Evolutionary conservation across 495 filamentous ascomycete genomes (phyloP).

Genomic region (Neurospora hispaniola): DNA sequence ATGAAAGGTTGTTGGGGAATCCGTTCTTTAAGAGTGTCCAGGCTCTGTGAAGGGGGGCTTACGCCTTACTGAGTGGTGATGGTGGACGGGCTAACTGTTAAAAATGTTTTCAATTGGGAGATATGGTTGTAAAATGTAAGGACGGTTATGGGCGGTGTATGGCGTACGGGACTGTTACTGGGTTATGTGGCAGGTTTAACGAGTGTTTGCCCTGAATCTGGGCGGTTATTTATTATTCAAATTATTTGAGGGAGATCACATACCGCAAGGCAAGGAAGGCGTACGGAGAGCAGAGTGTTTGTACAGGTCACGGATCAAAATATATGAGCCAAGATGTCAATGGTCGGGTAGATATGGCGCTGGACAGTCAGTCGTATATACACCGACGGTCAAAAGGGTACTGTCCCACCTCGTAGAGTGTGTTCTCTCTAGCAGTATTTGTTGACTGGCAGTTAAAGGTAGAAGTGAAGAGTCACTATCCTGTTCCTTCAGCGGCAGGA

Average conservation of each 20-base stretch:
- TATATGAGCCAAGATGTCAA: not conserved
- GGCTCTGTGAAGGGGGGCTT: slow-evolving; percentile 45
- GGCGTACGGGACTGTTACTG: not conserved
- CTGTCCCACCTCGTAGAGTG: too few species aligned
- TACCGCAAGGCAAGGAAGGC: not conserved
- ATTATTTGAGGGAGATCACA: not conserved
- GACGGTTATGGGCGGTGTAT: not conserved
- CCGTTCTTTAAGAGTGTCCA: slow-evolving; percentile 85
- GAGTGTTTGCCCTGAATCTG: not conserved
- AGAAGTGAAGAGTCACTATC: too few species aligned
- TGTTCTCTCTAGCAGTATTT: too few species aligned
- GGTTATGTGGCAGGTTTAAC: not conserved
- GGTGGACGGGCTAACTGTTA: not conserved
- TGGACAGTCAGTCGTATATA: not conserved
- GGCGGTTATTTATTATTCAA: not conserved
- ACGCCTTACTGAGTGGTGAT: not conserved
- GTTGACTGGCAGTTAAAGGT: too few species aligned
- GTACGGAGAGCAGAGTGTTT: not conserved
- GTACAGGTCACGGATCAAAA: not conserved
- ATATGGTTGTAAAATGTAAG: not conserved
- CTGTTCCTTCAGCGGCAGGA: too few species aligned
- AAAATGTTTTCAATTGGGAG: not conserved
- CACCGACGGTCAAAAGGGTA: not conserved
- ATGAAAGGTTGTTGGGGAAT: slow-evolving; percentile 64
- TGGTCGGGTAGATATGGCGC: not conserved